phyloP scores from a whole-genome alignment of 805 yeast genomes.

The Candida tammaniensis region DNA sequence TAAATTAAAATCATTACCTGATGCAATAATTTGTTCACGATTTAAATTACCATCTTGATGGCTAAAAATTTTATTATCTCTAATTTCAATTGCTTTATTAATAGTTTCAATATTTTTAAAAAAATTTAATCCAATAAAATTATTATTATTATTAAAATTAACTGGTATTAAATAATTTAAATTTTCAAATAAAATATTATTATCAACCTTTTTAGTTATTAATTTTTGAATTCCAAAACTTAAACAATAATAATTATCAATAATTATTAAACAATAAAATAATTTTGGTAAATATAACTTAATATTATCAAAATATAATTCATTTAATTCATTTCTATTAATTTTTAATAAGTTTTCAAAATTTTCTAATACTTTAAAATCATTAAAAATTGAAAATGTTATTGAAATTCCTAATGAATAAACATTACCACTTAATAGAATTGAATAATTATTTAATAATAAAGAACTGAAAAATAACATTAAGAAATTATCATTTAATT shows the following conservation, averaged over 20 bases:
- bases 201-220: constrained; percentile 3
- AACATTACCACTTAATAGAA: constrained; percentile 57
- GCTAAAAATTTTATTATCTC: constrained; percentile 15
- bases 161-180: constrained; percentile 17
- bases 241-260: constrained; percentile 31
- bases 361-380: constrained; percentile 49
- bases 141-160: constrained; percentile 5
- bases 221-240: constrained; percentile 31
- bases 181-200: constrained; percentile 14
- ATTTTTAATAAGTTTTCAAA: constrained; percentile 36
- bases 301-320: constrained; percentile 21
- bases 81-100: constrained; percentile 13
- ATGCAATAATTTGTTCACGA: background rate
- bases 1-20: constrained; percentile 16
- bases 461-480: constrained; percentile 29
- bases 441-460: constrained; percentile 49
- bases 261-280: constrained; percentile 43
- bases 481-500: constrained; percentile 23
- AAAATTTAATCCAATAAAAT: constrained; percentile 8
- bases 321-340: constrained; percentile 4
- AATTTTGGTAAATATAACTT: constrained; percentile 39
- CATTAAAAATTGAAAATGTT: constrained; percentile 55
- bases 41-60: constrained; percentile 2
- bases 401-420: constrained; percentile 56
- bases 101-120: constrained; percentile 14